Conservation (phyloP, 331 rosid genomes). For the Arachis monticola region DNA sequence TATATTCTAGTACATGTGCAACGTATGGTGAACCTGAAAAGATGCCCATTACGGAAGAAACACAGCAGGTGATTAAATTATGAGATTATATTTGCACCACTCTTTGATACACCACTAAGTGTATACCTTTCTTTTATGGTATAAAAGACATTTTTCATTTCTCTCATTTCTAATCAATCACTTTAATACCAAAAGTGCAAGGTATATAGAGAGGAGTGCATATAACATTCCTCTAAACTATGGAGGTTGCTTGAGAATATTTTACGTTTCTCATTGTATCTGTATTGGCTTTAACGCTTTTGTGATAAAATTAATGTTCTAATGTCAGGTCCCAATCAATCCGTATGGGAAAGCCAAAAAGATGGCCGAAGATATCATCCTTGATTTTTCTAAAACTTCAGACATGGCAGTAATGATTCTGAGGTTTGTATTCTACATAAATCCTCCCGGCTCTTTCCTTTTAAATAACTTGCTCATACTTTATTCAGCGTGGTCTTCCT, state of each 20-base stretch:
- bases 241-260: slow-evolving; percentile 24
- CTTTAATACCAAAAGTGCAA: too few relatives aligned
- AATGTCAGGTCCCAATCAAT: slow-evolving; percentile 75
- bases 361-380: slow-evolving; percentile 93
- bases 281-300: slow-evolving; percentile 13
- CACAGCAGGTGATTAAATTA: slow-evolving; percentile 67
- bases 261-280: slow-evolving; percentile 14
- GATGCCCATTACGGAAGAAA: slow-evolving; percentile 96
- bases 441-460: neutral
- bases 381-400: slow-evolving; percentile 84
- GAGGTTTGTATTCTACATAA: slow-evolving; percentile 54
- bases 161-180: too few relatives aligned
- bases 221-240: neutral
- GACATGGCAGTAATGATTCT: slow-evolving; percentile 93
- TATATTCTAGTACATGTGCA: slow-evolving; percentile 97
- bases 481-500: slow-evolving; percentile 9
- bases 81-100: too few relatives aligned
- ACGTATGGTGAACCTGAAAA: slow-evolving; percentile 90
- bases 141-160: too few relatives aligned
- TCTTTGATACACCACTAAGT: too few relatives aligned
- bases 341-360: slow-evolving; percentile 97
- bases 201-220: too few relatives aligned
- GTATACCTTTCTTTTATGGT: too few relatives aligned
- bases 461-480: slow-evolving; percentile 5
- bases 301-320: slow-evolving; percentile 13